Conservation (phyloP, 495 filamentous ascomycete genomes). For the Xylaria grammica region DNA sequence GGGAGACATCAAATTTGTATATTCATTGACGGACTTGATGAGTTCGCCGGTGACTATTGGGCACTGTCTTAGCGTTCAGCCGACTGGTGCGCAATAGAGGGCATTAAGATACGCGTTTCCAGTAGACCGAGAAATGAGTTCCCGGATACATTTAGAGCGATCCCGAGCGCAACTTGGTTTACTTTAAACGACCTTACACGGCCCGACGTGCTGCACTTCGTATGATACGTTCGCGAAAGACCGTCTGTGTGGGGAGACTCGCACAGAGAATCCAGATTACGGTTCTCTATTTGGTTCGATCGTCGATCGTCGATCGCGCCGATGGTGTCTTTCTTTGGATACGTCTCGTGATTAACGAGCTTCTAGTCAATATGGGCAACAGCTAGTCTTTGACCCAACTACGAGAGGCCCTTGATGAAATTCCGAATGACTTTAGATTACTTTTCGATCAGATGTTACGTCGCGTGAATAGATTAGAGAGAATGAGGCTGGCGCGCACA, state of each 20-base stretch:
- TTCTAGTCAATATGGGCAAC: neutral
- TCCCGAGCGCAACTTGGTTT: neutral
- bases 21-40: neutral
- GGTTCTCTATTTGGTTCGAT: neutral
- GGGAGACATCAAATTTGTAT: neutral
- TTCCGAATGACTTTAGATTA: neutral
- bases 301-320: neutral
- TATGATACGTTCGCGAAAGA: neutral
- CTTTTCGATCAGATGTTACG: neutral
- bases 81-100: neutral
- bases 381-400: neutral
- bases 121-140: neutral
- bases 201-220: neutral
- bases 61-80: neutral
- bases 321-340: conserved; percentile 1
- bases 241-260: neutral
- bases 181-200: neutral
- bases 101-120: neutral
- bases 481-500: neutral
- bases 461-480: neutral
- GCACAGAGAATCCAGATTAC: neutral
- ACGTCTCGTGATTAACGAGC: neutral
- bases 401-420: neutral
- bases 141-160: neutral
- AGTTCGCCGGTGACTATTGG: neutral